Conservation (phyloP, 495 filamentous ascomycete genomes). For the Bryoglossum gracile region DNA sequence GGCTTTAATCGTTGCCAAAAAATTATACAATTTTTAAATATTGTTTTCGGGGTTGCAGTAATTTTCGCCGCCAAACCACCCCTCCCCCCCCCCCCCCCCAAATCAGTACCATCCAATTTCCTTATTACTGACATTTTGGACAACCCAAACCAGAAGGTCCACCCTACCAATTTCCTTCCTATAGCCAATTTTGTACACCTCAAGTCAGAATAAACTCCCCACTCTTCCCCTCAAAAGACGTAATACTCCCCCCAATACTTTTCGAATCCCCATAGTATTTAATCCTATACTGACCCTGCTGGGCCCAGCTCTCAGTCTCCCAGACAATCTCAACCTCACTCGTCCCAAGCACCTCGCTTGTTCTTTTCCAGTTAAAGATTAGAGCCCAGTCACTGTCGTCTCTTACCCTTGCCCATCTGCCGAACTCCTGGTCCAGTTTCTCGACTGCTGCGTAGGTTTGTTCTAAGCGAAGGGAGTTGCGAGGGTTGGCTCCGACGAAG, state of each 20-base stretch:
- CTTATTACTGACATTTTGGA: too few relatives aligned
- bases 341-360: constrained; percentile 59
- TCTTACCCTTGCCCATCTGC: constrained; percentile 58
- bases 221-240: constrained; percentile 70
- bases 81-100: too few relatives aligned
- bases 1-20: too few relatives aligned
- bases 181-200: not conserved
- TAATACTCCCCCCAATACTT: constrained; percentile 55
- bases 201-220: constrained; percentile 47
- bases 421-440: constrained; percentile 36
- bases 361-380: constrained; percentile 74
- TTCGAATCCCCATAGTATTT: constrained; percentile 85
- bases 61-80: too few relatives aligned
- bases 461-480: constrained; percentile 77
- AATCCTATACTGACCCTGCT: constrained; percentile 66
- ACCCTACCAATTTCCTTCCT: not conserved
- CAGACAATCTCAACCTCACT: constrained; percentile 77
- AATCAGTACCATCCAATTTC: too few relatives aligned
- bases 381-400: constrained; percentile 75
- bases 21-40: too few relatives aligned
- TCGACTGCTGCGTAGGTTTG: constrained; percentile 78
- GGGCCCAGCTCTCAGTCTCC: constrained; percentile 58
- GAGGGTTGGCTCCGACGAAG: constrained; percentile 86
- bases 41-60: too few relatives aligned
- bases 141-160: not conserved